Conservation (phyloP, 2,329 filamentous ascomycete genomes). For the Monosporascus cannonballus region DNA sequence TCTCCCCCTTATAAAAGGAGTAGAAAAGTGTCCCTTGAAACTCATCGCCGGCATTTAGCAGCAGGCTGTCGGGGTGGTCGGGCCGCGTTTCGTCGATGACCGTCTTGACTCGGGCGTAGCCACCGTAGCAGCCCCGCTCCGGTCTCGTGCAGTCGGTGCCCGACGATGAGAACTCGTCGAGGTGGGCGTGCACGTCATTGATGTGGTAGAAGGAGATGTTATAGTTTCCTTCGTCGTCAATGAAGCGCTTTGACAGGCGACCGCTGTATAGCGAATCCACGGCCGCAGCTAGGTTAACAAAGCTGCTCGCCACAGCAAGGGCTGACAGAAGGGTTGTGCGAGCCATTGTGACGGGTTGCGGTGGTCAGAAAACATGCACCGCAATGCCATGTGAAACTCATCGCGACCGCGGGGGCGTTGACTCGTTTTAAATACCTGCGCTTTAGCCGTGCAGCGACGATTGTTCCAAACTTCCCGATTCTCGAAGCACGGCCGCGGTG, state of each 20-base stretch:
- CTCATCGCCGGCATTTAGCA: conserved; percentile 62
- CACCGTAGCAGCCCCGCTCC: conserved; percentile 54
- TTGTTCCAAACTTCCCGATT: not conserved
- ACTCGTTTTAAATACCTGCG: not conserved
- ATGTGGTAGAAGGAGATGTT: conserved; percentile 63
- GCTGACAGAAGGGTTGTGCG: conserved; percentile 7
- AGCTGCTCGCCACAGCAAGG: conserved; percentile 7
- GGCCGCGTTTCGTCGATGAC: conserved; percentile 51
- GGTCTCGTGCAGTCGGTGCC: conserved; percentile 56
- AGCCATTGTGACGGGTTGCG: conserved; percentile 8
- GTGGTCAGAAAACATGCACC: not conserved
- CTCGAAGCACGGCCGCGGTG: not conserved
- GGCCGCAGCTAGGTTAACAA: conserved; percentile 15
- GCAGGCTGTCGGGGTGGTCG: conserved; percentile 53
- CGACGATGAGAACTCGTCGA: conserved; percentile 55
- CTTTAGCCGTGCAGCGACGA: no score
- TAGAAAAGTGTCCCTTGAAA: conserved; percentile 66
- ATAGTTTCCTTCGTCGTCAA: conserved; percentile 43
- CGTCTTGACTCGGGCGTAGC: conserved; percentile 58
- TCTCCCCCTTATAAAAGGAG: conserved; percentile 59
- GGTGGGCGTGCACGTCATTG: conserved; percentile 63
- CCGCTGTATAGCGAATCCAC: conserved; percentile 45
- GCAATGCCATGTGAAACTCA: not conserved
- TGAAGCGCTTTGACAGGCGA: conserved; percentile 41
- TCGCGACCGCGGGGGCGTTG: not conserved